Evolutionary conservation across 306 rosid genomes (phyloP), one percentile per base, ranked within the genome.

Genomic region (Rosa persica): DNA sequence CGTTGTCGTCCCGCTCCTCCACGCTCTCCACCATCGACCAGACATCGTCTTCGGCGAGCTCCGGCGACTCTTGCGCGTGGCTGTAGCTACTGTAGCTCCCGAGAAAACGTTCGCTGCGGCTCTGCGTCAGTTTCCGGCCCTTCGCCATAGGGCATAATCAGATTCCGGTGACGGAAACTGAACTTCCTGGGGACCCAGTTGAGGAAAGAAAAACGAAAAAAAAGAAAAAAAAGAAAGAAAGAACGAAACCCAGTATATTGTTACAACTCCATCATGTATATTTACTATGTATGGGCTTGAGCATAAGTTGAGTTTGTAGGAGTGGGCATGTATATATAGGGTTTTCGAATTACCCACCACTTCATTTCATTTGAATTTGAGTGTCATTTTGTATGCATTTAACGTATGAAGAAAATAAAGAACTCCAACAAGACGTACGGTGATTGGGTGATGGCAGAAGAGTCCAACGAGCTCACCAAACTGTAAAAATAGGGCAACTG

Each of bases 351-450:
- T 48, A 25, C 44, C 4, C 71, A 51, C 57, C 27, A 3, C 17
- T 72, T 73, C 73, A 89, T 92, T 93, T 89, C 93, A 93, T 93
- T 86, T 95, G 88, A 87, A 87, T 95, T 95, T 89, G 87, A 68
- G 76, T 55, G 85, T 80, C 96, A 91, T 95, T 92, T 91, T 78
- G 76, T 80, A 79, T 70, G 83, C 90, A 89, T 91, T 90, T 89
- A 83, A 83, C 71, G 73, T 70, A 43, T 27, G 19, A 16, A 55
- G 39, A 4, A 70, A 49, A 11, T 49, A 61, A 30, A 57, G 30
- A 60, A 61, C 67, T 4, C 39, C 8, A 61, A 62, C 27, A 38
- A 60, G 42, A 81, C 62, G 51, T 49, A 69, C 57, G 81, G 62
- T 73, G 65, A 78, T 22, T 66, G 70, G 70, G 46, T 66, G 70